Base-by-base conservation (phyloP, 371 early-diverging fungal genomes). In the Phascolomyces articulosus region DNA sequence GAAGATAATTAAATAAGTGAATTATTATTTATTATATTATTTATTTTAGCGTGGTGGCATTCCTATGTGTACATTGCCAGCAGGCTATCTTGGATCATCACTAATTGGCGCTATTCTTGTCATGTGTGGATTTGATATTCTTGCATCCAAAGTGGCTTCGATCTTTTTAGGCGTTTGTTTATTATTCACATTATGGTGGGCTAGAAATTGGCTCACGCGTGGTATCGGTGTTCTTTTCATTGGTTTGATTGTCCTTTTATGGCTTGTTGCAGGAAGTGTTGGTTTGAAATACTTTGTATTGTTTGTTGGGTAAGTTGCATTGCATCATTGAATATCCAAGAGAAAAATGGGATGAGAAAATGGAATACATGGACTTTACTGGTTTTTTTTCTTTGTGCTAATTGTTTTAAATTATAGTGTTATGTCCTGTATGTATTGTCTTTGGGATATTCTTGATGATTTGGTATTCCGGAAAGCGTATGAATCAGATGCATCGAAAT, bases 401-500 rank as follows among this genome's bases (percentile, higher is more conserved):
- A n/a, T 26, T 3, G 20, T 2, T 28, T 10, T 20, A 21, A 2
- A 40, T 27, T 29, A 24, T 70, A 88, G 94, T 51, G 91, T 92
- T 40, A 96, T 98, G 98, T 90, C 89, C 4, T 90, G 93, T 26
- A 80, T 95, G 26, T 96, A 98, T 71, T 86, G 91, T 64, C 85
- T 96, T 16, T 95, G 95, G 91, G 98, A 98, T 82, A 96, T 97
- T 66, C 71, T 97, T 57, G 97, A 98, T 60, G 96, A 96, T 81
- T 80, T 97, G 8, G 89, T 98, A 4, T 81, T 91, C 63, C 79
- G 95, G 41, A 95, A 95, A 77, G 90, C 93, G 18, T 92, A 96
- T 74, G 94, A 93, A 63, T 92, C 92, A n/a, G 98, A 96, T 67
- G 96, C 98, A 1, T 85, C 92, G 4, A 87, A 89, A 73, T 96